Evolutionary conservation across 192 early-diverging fungal species (phyloP), one percentile per base, ranked within the genome.

Genomic region (Mortierella hygrophila): DNA sequence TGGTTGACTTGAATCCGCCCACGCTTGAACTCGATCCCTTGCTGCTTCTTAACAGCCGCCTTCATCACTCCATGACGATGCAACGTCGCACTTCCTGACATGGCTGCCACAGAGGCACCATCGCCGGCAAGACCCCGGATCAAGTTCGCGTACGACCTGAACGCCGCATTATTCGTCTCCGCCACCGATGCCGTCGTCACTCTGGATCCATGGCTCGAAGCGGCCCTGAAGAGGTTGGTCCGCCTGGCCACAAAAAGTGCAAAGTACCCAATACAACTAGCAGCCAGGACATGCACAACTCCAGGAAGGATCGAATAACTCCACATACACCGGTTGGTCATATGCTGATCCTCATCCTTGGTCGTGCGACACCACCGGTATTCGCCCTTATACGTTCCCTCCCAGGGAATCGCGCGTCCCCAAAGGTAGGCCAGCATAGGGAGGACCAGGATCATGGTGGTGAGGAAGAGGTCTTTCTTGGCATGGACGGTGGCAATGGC

Each of bases 311-410:
- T 23, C 9, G 83, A 32, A 46, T 85, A 85, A 9, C 78, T 35
- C 83, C 83, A 85, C 54, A 85, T 44, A 55, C 83, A 85, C 6
- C 63, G 74, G 42, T 85, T 80, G 37, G 83, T 85, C 83, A 76
- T 80, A 44, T 76, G 74, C 16, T 85, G 83, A 65, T 80, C 75
- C 20, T 6, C 4, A 4, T 77, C 75, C 4, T 6, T 26, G 4
- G 83, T 77, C 11, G 83, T 85, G 23, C 70, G 44, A 69, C 83
- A 85, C 83, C 83, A 85, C 16, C 49, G 57, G 18, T 47, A 26
- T 47, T 80, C 57, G 9, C 75, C 83, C 8, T 80, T 52, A 21
- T 75, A 72, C 0, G 75, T 76, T 0, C 82, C 82, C 32, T 84
- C 82, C 82, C 82, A 84, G 13, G 72, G 72, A 16, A 85, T 76